Evolutionary conservation across 441 rosid species (phyloP).

Genomic region (Syzygium syzygioides): DNA sequence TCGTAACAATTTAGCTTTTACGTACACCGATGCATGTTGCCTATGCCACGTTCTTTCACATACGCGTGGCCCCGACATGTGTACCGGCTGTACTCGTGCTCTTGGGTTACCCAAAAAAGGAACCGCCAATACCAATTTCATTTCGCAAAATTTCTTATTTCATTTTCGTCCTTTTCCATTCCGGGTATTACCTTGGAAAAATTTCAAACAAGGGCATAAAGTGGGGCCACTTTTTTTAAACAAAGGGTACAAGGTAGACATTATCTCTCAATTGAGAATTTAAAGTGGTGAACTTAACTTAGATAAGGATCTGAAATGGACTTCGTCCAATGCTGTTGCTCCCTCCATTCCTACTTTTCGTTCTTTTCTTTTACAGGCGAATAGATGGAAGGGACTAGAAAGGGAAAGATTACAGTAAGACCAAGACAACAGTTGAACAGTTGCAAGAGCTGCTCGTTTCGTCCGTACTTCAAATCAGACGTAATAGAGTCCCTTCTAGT

Average conservation of each 20-base stretch:
- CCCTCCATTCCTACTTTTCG: not conserved
- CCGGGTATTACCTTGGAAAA: not conserved
- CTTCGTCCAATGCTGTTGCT: not conserved
- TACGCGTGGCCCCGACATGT: not conserved
- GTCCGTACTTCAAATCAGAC: not conserved
- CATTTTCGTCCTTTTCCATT: not conserved
- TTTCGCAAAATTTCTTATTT: not conserved
- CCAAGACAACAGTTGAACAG: not conserved
- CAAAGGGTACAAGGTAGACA: accelerated
- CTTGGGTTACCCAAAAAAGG: not conserved
- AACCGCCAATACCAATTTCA: accelerated
- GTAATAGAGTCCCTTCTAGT: not conserved
- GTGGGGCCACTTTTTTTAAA: not conserved
- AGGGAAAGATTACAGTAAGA: not conserved
- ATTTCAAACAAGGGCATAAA: accelerated
- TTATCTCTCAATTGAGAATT: not conserved
- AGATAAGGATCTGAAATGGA: not conserved
- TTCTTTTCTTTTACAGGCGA: not conserved
- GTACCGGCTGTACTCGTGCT: not conserved
- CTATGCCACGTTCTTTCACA: not conserved
- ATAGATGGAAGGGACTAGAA: not conserved
- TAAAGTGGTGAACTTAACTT: not conserved
- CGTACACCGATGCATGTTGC: not conserved
- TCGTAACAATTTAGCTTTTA: not conserved
- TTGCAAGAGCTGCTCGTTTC: not conserved